Percentiles rank a stretch among this genome's conserved stretches.
phyloP scores from a whole-genome alignment of 2,329 filamentous ascomycete species.

The Clonostachys chloroleuca region DNA sequence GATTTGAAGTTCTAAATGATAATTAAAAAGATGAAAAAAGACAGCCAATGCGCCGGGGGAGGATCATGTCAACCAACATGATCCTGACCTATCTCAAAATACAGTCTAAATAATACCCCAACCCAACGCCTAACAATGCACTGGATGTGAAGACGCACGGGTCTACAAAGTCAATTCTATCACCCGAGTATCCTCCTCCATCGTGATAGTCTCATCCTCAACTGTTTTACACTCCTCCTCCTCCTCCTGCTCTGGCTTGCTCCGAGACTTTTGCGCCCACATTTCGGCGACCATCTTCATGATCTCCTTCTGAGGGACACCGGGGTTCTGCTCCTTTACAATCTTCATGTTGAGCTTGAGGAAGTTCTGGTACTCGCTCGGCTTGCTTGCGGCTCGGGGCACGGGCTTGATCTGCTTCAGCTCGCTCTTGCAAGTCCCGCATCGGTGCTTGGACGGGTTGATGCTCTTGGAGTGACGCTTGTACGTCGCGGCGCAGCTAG shows the following conservation, averaged over 20 bases:
- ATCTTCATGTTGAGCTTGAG: slow-evolving; percentile 65
- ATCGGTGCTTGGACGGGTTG: slow-evolving; percentile 65
- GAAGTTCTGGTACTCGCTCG: slow-evolving; percentile 43
- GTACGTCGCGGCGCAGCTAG: slow-evolving; percentile 64
- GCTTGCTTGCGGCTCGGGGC: slow-evolving; percentile 44
- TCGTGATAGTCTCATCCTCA: slow-evolving; percentile 29
- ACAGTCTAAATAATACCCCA: no score
- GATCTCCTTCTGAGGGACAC: slow-evolving; percentile 59
- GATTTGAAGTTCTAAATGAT: no score
- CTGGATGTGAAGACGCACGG: neutral
- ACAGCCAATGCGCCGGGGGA: no score
- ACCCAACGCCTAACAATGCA: no score
- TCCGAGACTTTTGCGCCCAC: slow-evolving; percentile 37
- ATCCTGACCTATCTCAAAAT: no score
- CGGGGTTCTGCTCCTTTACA: slow-evolving; percentile 51
- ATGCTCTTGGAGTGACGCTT: slow-evolving; percentile 86
- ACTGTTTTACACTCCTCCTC: slow-evolving; percentile 22
- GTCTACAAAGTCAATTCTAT: slow-evolving; percentile 16
- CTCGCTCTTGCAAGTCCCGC: slow-evolving; percentile 67
- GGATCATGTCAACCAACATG: no score
- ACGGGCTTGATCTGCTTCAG: slow-evolving; percentile 77
- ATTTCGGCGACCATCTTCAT: slow-evolving; percentile 63
- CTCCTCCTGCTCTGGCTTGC: neutral
- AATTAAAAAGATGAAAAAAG: no score
- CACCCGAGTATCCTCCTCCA: slow-evolving; percentile 10